These are phyloP conservation scores for Vachellia collinsii DNA, from an alignment of 306 rosid genomes.

Conservation along the genomic window DNA sequence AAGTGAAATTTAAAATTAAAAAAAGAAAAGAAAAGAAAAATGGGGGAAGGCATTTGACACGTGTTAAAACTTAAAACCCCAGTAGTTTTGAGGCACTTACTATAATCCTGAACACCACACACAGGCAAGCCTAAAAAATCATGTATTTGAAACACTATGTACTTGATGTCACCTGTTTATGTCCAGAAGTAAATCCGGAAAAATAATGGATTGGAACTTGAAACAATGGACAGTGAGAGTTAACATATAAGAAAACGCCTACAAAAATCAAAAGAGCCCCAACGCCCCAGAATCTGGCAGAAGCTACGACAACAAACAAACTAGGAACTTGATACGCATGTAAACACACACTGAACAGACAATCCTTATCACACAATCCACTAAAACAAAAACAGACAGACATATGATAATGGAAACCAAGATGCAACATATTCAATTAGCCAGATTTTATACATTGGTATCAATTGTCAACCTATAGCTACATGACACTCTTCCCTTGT, in stretches of 20 bases:
- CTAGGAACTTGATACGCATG: conserved; percentile 4
- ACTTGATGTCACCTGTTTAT: neutral
- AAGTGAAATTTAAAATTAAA: neutral
- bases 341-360: conserved; percentile 11
- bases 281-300: neutral
- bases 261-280: neutral
- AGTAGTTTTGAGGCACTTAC: neutral
- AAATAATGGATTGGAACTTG: conserved; percentile 4
- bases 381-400: neutral
- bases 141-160: neutral
- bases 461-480: neutral
- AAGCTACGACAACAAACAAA: conserved; percentile 16
- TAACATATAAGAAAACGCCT: conserved; percentile 1
- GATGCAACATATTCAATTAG: neutral
- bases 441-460: neutral
- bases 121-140: conserved; percentile 5
- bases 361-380: conserved; percentile 4
- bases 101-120: neutral
- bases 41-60: neutral
- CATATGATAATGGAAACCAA: neutral
- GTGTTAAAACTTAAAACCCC: neutral
- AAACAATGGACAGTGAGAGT: neutral
- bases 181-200: neutral
- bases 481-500: conserved; percentile 1
- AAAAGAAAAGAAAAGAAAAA: neutral